Base-by-base conservation (phyloP, 495 filamentous ascomycete species). In the Penicillium daleae region DNA sequence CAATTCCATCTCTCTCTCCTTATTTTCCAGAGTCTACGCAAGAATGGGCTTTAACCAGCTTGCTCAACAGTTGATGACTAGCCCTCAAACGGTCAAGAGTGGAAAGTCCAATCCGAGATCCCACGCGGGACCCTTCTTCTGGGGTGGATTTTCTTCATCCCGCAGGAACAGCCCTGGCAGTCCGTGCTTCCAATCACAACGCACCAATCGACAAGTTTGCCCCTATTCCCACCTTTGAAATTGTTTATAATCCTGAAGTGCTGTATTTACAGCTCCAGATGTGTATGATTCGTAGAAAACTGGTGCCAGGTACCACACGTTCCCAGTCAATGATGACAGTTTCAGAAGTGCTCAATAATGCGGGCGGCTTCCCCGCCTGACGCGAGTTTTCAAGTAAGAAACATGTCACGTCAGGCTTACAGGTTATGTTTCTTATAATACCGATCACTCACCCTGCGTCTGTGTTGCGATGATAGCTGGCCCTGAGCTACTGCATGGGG, bases 341-440 rank as follows among this genome's bases (percentile, higher is more conserved):
- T 17, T 27, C 22, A 17, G 22, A 26, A 22, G 22, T 49, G 10
- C 22, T 49, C 9, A 19, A 27, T 49, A 19, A 27, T 49, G 22
- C 22, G 21, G 44, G 21, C 22, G 39, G 39, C 44, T 10, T 17
- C 44, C 44, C 44, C 26, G 4, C 3, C 44, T 26, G 21, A 1
- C 9, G 44, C 13, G 21, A 22, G 21, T n/a, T 4, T 26, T 3
- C 12, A 21, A 42, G 6, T 22, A 48, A 22, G 19, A 44, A 3
- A 27, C n/a, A n/a, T n/a, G n/a, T n/a, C n/a, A n/a, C 27, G 44
- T 49, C 22, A 49, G 46, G 6, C 24, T 27, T 7, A 27, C 29
- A 54, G 2, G n/a, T 10, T 35, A 7, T 22, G 27, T 33, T 22
- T 54, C 19, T 54, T 54, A 54, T 54, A 54, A 54, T 35, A 54